These are phyloP conservation scores for Candida ascalaphidarum DNA, from an alignment of 805 yeast genomes.

Conservation along the genomic window DNA sequence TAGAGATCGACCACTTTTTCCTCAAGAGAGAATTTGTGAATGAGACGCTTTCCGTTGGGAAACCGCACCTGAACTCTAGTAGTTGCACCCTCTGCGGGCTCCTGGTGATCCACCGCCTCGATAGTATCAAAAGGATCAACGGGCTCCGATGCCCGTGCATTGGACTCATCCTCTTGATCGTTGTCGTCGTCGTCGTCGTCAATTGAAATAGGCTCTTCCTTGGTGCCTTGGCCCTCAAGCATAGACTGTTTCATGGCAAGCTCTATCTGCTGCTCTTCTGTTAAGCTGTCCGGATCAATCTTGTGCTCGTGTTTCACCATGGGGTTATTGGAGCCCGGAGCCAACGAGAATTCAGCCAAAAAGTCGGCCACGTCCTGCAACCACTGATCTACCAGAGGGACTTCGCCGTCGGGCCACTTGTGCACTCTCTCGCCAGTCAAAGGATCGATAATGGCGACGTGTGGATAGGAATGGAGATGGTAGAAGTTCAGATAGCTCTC, in stretches of 20 bases:
- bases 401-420: slow-evolving; percentile 58
- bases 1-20: slow-evolving; percentile 57
- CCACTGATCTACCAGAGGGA: slow-evolving; percentile 55
- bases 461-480: slow-evolving; percentile 67
- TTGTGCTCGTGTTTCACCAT: slow-evolving; percentile 49
- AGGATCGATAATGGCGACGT: slow-evolving; percentile 87
- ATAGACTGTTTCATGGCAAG: slow-evolving; percentile 66
- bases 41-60: slow-evolving; percentile 77
- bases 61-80: slow-evolving; percentile 85
- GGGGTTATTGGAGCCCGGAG: slow-evolving; percentile 59
- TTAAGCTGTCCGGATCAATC: slow-evolving; percentile 54
- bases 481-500: slow-evolving; percentile 64
- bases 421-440: slow-evolving; percentile 87
- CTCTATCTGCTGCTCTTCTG: slow-evolving; percentile 81
- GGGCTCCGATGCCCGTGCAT: slow-evolving; percentile 6
- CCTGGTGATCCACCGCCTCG: slow-evolving; percentile 43
- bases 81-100: slow-evolving; percentile 48
- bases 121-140: slow-evolving; percentile 43
- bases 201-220: slow-evolving; percentile 17
- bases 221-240: slow-evolving; percentile 16
- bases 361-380: slow-evolving; percentile 63
- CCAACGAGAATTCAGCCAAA: slow-evolving; percentile 54
- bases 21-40: slow-evolving; percentile 53
- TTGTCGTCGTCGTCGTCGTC: slow-evolving; percentile 9
- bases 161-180: slow-evolving; percentile 6